These are phyloP conservation scores for Fusarium pseudograminearum DNA, from an alignment of 2,329 filamentous ascomycete genomes.

Conservation along the genomic window DNA sequence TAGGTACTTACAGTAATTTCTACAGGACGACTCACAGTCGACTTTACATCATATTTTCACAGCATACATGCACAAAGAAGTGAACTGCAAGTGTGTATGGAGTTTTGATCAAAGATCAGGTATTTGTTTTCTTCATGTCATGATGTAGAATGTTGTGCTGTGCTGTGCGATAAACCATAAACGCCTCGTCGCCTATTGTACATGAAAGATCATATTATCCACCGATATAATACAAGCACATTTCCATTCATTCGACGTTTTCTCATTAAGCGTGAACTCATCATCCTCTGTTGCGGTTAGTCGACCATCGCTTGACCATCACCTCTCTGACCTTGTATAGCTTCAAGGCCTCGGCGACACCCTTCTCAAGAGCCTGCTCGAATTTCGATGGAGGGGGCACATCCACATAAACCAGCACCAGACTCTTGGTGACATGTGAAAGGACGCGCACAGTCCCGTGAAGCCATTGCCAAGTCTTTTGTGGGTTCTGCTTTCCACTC, in stretches of 20 bases:
- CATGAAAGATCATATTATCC: slow-evolving; percentile 2
- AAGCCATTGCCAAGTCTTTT: slow-evolving; percentile 80
- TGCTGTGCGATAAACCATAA: slow-evolving; percentile 12
- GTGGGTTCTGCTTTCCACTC: slow-evolving; percentile 62
- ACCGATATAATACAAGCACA: slow-evolving; percentile 19
- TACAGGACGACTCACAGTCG: neutral
- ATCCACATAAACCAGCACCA: slow-evolving; percentile 92
- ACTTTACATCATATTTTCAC: too few species aligned
- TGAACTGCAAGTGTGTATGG: neutral
- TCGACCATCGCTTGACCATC: slow-evolving; percentile 83
- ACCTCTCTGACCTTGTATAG: slow-evolving; percentile 84
- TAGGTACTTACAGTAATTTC: neutral
- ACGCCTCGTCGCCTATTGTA: slow-evolving; percentile 29
- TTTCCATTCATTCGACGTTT: neutral
- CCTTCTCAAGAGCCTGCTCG: slow-evolving; percentile 58
- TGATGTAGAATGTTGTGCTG: slow-evolving; percentile 17
- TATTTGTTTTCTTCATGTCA: neutral
- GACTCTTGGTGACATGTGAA: slow-evolving; percentile 87
- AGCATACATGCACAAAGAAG: neutral
- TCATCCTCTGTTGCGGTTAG: slow-evolving; percentile 73
- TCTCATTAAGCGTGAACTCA: neutral
- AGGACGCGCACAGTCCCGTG: slow-evolving; percentile 92
- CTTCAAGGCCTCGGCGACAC: slow-evolving; percentile 73
- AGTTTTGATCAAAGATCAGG: neutral
- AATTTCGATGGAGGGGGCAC: slow-evolving; percentile 75